Base-by-base conservation (phyloP, 2,329 filamentous ascomycete genomes). In the Beauveria medogensis region DNA sequence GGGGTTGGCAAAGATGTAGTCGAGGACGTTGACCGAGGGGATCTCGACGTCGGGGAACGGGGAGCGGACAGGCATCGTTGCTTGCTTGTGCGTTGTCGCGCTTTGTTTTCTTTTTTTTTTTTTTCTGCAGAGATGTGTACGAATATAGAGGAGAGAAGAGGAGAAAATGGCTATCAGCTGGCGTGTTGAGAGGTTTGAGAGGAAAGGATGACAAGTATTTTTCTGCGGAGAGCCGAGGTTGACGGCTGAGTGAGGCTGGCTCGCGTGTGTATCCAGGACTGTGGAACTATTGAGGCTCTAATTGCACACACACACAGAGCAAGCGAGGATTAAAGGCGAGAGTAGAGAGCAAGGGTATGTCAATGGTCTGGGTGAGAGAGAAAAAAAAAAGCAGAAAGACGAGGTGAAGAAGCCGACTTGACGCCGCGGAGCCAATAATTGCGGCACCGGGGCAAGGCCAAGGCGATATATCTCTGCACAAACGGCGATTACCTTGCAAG, bases 1-100 rank as follows among this genome's bases (percentile, higher is more conserved):
- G 30, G 61, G 62, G 4, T 65, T 47, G 24, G 70, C 70, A 46
- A 75, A 76, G 46, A 76, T 63, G 62, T 75, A 74, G 40, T 65
- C 69, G 43, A 76, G 68, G 63, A 77, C 67, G 67, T 79, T 81
- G 64, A 71, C 76, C 70, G 78, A 72, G 8, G 77, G 77, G 34
- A 81, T 74, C 63, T 76, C 69, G 46, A 81, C 62, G 14, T 66
- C 52, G 4, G 74, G 74, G 62, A 75, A 80, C 2, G 71, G 74
- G 7, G 78, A 80, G 4, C 66, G 69, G 71, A 76, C 71, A 43
- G 74, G 70, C 78, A 81, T 78, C 9, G 24, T 58, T 58, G 8
- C 2, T 37, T 34, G 18, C 37, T 14, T 10, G 5, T 47, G 53
- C 5, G 2, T 5, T 51, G 24, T 22, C 1, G 30, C 30, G 28